These are phyloP conservation scores for Hymenoscyphus albidus DNA, from an alignment of 2,329 filamentous ascomycete genomes.

Conservation along the genomic window DNA sequence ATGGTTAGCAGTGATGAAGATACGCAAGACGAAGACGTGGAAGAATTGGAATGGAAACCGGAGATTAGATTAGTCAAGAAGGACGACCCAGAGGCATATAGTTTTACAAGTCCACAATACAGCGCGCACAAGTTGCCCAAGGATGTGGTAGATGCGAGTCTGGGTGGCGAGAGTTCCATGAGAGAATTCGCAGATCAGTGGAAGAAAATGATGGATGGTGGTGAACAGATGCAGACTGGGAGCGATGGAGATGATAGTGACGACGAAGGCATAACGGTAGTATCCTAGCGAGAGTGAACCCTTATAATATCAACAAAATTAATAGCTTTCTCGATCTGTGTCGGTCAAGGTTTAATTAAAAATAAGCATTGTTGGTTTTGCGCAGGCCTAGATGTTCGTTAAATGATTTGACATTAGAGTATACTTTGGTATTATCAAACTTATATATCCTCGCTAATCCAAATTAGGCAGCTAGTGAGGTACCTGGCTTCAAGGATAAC, in stretches of 20 bases:
- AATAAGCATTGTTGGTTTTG: background rate
- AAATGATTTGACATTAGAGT: too few species aligned
- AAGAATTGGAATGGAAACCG: conserved; percentile 57
- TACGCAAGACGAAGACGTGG: conserved; percentile 42
- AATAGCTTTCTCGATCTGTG: background rate
- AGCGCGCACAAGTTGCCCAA: conserved; percentile 93
- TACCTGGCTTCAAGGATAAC: too few species aligned
- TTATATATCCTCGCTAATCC: too few species aligned
- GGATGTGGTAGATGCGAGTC: conserved; percentile 75
- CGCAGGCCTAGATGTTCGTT: too few species aligned
- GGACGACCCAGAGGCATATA: conserved; percentile 84
- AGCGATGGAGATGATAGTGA: conserved; percentile 39
- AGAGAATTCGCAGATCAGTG: conserved; percentile 76
- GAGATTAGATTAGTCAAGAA: conserved; percentile 79
- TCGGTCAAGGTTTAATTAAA: background rate
- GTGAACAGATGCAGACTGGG: conserved; percentile 36
- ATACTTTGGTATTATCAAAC: too few species aligned
- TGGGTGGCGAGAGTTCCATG: conserved; percentile 69
- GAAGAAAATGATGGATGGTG: conserved; percentile 54
- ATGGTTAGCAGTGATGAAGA: conserved; percentile 39
- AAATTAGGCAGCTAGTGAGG: too few species aligned
- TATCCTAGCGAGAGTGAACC: conserved; percentile 1
- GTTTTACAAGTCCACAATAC: conserved; percentile 80
- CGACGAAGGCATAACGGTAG: conserved; percentile 8
- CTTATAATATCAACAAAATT: background rate